Evolutionary conservation across 441 rosid genomes (phyloP).

Genomic region (Populus hybrid): DNA sequence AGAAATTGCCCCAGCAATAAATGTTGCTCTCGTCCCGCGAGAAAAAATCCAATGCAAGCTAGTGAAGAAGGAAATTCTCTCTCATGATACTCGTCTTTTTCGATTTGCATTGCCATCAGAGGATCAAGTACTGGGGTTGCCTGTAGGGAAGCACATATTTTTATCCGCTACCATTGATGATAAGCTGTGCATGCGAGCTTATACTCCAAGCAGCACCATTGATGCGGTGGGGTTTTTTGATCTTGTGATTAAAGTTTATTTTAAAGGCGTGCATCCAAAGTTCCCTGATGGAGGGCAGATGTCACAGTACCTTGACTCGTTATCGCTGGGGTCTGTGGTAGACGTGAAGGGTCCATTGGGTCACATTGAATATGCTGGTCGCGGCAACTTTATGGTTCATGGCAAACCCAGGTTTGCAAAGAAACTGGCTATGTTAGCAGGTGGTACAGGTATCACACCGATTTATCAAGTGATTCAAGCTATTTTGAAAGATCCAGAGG

Average conservation of each 20-base stretch:
- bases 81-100: slow-evolving; percentile 65
- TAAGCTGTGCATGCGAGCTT: slow-evolving; percentile 80
- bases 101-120: slow-evolving; percentile 64
- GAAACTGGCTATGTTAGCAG: slow-evolving; percentile 82
- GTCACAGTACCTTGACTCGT: slow-evolving; percentile 73
- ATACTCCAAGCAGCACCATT: slow-evolving; percentile 65
- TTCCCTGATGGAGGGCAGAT: slow-evolving; percentile 84
- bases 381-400: slow-evolving; percentile 62
- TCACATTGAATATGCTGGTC: slow-evolving; percentile 66
- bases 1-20: slow-evolving; percentile 32
- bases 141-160: slow-evolving; percentile 82
- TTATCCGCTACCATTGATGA: slow-evolving; percentile 59
- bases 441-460: slow-evolving; percentile 92
- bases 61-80: slow-evolving; percentile 53
- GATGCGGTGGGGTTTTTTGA: slow-evolving; percentile 72
- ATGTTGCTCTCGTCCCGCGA: slow-evolving; percentile 64
- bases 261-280: slow-evolving; percentile 69
- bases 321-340: slow-evolving; percentile 47
- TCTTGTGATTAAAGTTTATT: slow-evolving; percentile 71
- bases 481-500: slow-evolving; percentile 69
- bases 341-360: slow-evolving; percentile 90
- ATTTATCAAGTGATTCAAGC: slow-evolving; percentile 79
- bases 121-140: slow-evolving; percentile 68
- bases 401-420: slow-evolving; percentile 71
- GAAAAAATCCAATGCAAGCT: slow-evolving; percentile 74